These are phyloP conservation scores for Aspergillus latus DNA, from an alignment of 2,329 filamentous ascomycete genomes.

Conservation along the genomic window DNA sequence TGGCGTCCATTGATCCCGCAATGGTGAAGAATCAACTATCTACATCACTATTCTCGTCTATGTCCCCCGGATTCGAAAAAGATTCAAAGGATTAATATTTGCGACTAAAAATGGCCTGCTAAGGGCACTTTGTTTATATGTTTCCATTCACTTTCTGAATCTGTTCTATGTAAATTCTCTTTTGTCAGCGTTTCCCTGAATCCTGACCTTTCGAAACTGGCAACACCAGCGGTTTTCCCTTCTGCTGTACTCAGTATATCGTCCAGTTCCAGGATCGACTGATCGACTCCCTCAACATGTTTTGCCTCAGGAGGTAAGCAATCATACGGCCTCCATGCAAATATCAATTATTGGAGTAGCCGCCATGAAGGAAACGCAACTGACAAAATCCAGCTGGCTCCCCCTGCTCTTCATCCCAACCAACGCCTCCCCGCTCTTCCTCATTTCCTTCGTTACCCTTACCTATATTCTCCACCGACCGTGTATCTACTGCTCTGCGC, in stretches of 20 bases:
- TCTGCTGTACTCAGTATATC: slow-evolving; percentile 3
- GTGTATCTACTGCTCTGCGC: slow-evolving; percentile 95
- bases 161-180: not conserved
- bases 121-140: not conserved
- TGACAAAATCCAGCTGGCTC: slow-evolving; percentile 63
- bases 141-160: not conserved
- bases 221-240: slow-evolving; percentile 6
- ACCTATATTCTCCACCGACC: slow-evolving; percentile 96
- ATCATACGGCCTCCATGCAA: not conserved
- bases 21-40: not conserved
- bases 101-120: not conserved
- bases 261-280: slow-evolving; percentile 1
- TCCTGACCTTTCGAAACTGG: not conserved
- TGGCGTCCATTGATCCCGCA: not conserved
- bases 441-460: slow-evolving; percentile 84
- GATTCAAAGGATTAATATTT: not conserved
- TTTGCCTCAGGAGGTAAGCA: slow-evolving; percentile 64
- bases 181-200: not conserved
- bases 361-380: not conserved
- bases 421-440: slow-evolving; percentile 80
- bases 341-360: too few species aligned
- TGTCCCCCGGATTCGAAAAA: not conserved
- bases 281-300: slow-evolving; percentile 50
- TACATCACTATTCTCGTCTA: not conserved
- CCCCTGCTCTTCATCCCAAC: slow-evolving; percentile 86